Conservation (phyloP, 306 rosid genomes). For the Begonia fuchsioides region DNA sequence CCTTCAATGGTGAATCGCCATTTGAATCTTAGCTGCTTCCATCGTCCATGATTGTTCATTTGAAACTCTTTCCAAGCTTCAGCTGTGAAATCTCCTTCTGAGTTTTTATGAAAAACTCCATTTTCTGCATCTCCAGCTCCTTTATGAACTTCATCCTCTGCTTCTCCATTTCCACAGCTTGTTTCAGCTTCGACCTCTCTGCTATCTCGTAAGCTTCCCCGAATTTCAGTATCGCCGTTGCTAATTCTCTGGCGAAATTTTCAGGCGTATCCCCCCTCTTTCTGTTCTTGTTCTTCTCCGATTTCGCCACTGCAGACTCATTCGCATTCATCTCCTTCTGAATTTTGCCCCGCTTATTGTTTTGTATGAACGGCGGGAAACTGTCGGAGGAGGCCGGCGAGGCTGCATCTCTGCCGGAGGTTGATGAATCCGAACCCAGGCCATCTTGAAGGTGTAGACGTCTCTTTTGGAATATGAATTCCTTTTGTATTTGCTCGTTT, state of each 20-base stretch:
- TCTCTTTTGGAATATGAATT: slow-evolving; percentile 27
- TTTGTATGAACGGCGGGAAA: slow-evolving; percentile 28
- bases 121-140: slow-evolving; percentile 90
- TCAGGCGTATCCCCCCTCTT: slow-evolving; percentile 35
- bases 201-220: slow-evolving; percentile 93
- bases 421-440: slow-evolving; percentile 23
- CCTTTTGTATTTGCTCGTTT: slow-evolving; percentile 15
- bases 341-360: slow-evolving; percentile 37
- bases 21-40: slow-evolving; percentile 34
- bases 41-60: slow-evolving; percentile 33
- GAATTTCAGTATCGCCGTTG: slow-evolving; percentile 66
- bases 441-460: slow-evolving; percentile 24
- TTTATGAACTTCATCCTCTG: slow-evolving; percentile 87
- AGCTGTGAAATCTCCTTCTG: slow-evolving; percentile 88
- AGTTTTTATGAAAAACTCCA: slow-evolving; percentile 90
- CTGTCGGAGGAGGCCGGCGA: slow-evolving; percentile 67
- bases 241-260: slow-evolving; percentile 61
- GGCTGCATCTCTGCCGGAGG: slow-evolving; percentile 20
- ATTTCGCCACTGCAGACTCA: not conserved
- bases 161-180: slow-evolving; percentile 95
- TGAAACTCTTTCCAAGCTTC: slow-evolving; percentile 41
- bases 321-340: slow-evolving; percentile 11
- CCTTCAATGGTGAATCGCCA: no score
- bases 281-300: slow-evolving; percentile 16
- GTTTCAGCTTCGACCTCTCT: slow-evolving; percentile 73